Percentiles rank a stretch among this genome's conserved stretches.
Conservation (phyloP, 257 asterid species). For the Primulina huaijiensis region DNA sequence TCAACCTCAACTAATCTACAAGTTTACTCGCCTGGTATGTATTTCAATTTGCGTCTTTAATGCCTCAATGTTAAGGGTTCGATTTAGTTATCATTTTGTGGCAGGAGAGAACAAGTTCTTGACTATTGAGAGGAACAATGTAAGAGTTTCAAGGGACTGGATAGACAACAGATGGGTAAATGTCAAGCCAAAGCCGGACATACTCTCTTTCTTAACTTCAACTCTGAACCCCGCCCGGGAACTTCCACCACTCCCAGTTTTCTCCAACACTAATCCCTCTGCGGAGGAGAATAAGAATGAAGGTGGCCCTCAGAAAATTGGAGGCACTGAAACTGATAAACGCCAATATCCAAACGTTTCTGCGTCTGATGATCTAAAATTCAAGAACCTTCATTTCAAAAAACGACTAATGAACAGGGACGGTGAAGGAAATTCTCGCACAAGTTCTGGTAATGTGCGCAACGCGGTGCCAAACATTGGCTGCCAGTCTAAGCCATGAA, state of each 20-base stretch:
- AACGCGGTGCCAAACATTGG: neutral
- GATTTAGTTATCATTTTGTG: slow-evolving; percentile 3
- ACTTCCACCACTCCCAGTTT: slow-evolving; percentile 19
- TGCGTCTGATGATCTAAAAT: neutral
- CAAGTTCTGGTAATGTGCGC: neutral
- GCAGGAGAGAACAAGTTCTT: slow-evolving; percentile 45
- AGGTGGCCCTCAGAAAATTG: slow-evolving; percentile 7
- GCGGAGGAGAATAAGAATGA: slow-evolving; percentile 3
- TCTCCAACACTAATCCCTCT: slow-evolving; percentile 11
- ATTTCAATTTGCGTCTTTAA: neutral
- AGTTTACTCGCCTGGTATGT: slow-evolving; percentile 40
- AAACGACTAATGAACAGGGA: slow-evolving; percentile 1
- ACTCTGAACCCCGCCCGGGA: slow-evolving; percentile 10
- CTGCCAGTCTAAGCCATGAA: neutral
- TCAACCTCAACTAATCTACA: slow-evolving; percentile 16
- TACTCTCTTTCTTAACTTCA: slow-evolving; percentile 37
- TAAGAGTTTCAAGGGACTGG: slow-evolving; percentile 65
- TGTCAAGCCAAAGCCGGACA: slow-evolving; percentile 35
- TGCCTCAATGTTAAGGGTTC: neutral
- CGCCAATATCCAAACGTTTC: slow-evolving; percentile 9
- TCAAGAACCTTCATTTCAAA: slow-evolving; percentile 13
- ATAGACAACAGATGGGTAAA: slow-evolving; percentile 44
- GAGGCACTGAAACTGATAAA: neutral
- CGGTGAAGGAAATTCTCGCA: neutral
- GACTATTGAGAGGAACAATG: slow-evolving; percentile 34